Conservation (phyloP, 176 grass and related monocot genomes). For the Aechmea fasciata region DNA sequence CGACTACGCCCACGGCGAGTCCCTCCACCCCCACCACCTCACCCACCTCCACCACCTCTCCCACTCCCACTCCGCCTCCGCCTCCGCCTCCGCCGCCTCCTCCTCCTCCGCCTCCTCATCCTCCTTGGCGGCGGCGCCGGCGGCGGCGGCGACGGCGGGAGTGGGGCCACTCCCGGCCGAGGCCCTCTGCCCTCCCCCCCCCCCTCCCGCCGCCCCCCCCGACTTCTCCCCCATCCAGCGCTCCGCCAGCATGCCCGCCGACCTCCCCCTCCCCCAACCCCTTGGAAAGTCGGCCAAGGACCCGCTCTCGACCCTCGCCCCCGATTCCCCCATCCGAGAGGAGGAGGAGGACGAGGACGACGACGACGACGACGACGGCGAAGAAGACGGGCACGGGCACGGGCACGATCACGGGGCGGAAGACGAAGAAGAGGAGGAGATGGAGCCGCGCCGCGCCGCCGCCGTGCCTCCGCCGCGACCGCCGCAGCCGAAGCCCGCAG, state of each 20-base stretch:
- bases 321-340: slow-evolving; percentile 41
- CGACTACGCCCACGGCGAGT: slow-evolving; percentile 61
- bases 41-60: not conserved
- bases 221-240: slow-evolving; percentile 38
- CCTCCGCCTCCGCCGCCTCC: slow-evolving; percentile 8
- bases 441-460: not conserved
- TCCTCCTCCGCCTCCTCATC: too few species aligned
- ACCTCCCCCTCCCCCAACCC: slow-evolving; percentile 45
- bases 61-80: slow-evolving; percentile 10
- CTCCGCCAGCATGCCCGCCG: slow-evolving; percentile 62
- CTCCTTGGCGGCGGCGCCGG: too few species aligned
- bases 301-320: not conserved
- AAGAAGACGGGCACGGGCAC: slow-evolving; percentile 24
- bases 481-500: slow-evolving; percentile 18
- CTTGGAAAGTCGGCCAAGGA: slow-evolving; percentile 18
- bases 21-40: slow-evolving; percentile 23
- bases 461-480: slow-evolving; percentile 29
- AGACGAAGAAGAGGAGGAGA: too few species aligned
- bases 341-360: slow-evolving; percentile 30
- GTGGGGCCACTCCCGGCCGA: slow-evolving; percentile 10
- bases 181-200: slow-evolving; percentile 22
- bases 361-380: too few species aligned
- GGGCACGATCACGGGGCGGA: not conserved
- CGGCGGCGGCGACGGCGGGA: too few species aligned
- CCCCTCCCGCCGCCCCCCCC: slow-evolving; percentile 29